Percentiles rank a stretch among this genome's conserved stretches.
Conservation (phyloP, 257 asterid genomes). For the Solanum corneliomulleri region DNA sequence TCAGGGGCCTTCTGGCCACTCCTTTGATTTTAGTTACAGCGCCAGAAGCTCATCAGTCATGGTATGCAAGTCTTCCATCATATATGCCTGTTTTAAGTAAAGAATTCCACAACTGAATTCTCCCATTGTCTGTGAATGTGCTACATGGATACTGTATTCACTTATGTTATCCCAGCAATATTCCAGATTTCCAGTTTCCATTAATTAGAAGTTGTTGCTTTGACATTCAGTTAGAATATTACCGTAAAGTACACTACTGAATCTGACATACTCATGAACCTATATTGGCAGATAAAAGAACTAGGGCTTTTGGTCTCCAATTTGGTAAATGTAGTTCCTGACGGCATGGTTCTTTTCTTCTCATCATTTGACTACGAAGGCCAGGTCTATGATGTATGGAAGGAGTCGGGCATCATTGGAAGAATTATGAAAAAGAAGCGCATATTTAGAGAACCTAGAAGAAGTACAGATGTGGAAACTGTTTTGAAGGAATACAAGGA, state of each 20-base stretch:
- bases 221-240: background rate
- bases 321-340: slow-evolving; percentile 72
- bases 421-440: slow-evolving; percentile 67
- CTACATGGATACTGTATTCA: background rate
- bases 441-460: slow-evolving; percentile 86
- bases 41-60: slow-evolving; percentile 59
- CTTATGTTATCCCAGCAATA: background rate
- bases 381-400: slow-evolving; percentile 72
- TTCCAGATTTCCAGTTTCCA: background rate
- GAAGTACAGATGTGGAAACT: slow-evolving; percentile 63
- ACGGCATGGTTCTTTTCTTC: slow-evolving; percentile 85
- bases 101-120: background rate
- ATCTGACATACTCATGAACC: background rate
- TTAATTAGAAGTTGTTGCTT: background rate
- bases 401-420: slow-evolving; percentile 62
- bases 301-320: slow-evolving; percentile 76
- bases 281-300: slow-evolving; percentile 61
- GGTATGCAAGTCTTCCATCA: slow-evolving; percentile 34
- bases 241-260: background rate
- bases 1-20: slow-evolving; percentile 71
- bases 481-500: slow-evolving; percentile 68
- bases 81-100: background rate
- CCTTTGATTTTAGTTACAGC: slow-evolving; percentile 78
- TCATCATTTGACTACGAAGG: slow-evolving; percentile 84
- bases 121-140: background rate